These are phyloP conservation scores for Hylodesmum podocarpum DNA, from an alignment of 306 rosid genomes.

Conservation along the genomic window DNA sequence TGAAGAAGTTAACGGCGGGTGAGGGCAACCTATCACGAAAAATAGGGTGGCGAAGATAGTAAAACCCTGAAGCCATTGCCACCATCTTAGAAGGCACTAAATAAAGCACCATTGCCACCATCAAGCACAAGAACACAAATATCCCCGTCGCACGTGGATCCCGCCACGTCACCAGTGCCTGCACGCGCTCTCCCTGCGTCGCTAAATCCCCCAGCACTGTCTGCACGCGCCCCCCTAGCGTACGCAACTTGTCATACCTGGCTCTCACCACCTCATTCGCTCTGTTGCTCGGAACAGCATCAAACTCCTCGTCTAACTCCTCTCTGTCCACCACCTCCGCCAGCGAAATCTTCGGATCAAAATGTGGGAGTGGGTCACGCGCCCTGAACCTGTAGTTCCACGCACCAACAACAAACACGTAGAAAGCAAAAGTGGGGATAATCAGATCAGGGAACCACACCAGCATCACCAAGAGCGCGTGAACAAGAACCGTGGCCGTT, in stretches of 20 bases:
- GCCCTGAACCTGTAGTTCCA: conserved; percentile 78
- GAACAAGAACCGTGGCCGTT: conserved; percentile 67
- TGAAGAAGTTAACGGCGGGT: conserved; percentile 64
- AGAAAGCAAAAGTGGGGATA: conserved; percentile 58
- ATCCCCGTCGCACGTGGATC: conserved; percentile 87
- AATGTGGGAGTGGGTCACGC: conserved; percentile 52
- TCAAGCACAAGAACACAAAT: conserved; percentile 64
- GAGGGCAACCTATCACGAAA: conserved; percentile 75
- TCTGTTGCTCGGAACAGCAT: conserved; percentile 50
- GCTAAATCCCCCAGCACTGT: conserved; percentile 73
- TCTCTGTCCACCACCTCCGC: conserved; percentile 59
- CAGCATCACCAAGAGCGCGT: conserved; percentile 60
- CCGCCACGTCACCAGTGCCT: conserved; percentile 89
- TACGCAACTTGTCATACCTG: conserved; percentile 73
- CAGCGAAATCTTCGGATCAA: conserved; percentile 63
- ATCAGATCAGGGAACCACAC: conserved; percentile 93
- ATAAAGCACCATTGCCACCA: conserved; percentile 60
- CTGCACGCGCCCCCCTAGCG: conserved; percentile 75
- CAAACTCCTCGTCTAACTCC: conserved; percentile 86
- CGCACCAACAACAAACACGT: conserved; percentile 58
- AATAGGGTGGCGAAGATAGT: conserved; percentile 76
- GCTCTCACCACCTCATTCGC: conserved; percentile 39
- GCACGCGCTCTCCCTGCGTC: conserved; percentile 76
- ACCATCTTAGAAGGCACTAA: conserved; percentile 79
- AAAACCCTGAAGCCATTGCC: conserved; percentile 75